Base-by-base conservation (phyloP, 2,329 filamentous ascomycete species). In the Trichothecium roseum region DNA sequence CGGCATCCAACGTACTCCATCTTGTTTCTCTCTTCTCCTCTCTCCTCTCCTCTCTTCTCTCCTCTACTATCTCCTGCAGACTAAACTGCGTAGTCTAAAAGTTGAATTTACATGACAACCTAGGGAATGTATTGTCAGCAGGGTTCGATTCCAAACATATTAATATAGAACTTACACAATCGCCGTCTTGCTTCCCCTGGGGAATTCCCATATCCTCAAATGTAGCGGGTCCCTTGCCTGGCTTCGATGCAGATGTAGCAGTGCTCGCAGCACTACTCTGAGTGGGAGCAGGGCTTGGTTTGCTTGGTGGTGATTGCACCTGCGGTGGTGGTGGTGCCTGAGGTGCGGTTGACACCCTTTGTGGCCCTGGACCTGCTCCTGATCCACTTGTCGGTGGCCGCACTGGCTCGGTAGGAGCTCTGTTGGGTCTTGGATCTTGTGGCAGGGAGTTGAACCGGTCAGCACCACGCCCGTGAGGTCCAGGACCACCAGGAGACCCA, bases 161-260 rank as follows among this genome's bases (percentile, higher is more conserved):
- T 24, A 24, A 4, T 5, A 34, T 22, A 32, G 40, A 15, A 70
- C 72, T 71, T 76, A 95, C 88, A 66, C 89, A 98, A 60, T 96
- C 88, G 45, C 75, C 74, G n/a, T 94, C 84, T 42, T 80, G 73
- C 59, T 91, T 88, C 32, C 71, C 78, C 49, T 79, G 73, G 6
- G 87, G 85, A 48, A 98, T 89, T 28, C 91, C 91, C 91, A 98
- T 98, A 54, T 93, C 88, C 54, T 95, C 89, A 56, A 98, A 98
- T 0, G 91, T 96, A 49, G 91, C 85, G 1, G 91, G 89, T 9
- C 89, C 91, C 53, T 87, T 84, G 34, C 63, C 60, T 3, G 64
- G 44, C 43, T 61, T 55, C 15, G 60, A 47, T n/a, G 52, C 46
- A 16, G 49, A 45, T 15, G 56, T 46, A 29, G 53, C 47, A 40